These are phyloP conservation scores for Pseudocercospora fijiensis DNA, from an alignment of 2,329 filamentous ascomycete genomes.

Conservation along the genomic window DNA sequence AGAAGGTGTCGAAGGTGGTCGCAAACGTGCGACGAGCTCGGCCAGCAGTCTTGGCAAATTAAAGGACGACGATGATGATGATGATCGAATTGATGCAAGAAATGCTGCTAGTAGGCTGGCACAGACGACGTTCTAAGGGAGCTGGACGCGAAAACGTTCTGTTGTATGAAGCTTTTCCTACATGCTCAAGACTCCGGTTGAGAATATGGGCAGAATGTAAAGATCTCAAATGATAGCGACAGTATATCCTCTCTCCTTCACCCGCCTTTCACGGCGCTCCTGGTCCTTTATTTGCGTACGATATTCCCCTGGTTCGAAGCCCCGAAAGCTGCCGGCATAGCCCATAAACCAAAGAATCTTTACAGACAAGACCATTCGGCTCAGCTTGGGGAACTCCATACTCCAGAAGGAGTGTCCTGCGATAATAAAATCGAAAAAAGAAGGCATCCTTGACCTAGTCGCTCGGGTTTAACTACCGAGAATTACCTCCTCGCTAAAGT, in stretches of 20 bases:
- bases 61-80: slow-evolving; percentile 74
- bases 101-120: slow-evolving; percentile 94
- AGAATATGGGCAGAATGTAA: neutral
- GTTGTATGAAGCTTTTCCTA: neutral
- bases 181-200: neutral
- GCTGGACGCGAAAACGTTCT: neutral
- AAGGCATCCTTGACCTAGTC: too few relatives aligned
- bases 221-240: neutral
- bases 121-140: slow-evolving; percentile 77
- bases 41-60: slow-evolving; percentile 59
- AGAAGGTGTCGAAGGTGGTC: slow-evolving; percentile 47
- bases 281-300: neutral
- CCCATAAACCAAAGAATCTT: too few relatives aligned
- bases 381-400: too few relatives aligned
- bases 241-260: neutral
- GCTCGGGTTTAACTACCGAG: too few relatives aligned
- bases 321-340: too few relatives aligned
- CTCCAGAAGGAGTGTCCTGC: too few relatives aligned
- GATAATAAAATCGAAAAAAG: too few relatives aligned
- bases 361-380: too few relatives aligned
- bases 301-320: too few relatives aligned
- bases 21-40: slow-evolving; percentile 51
- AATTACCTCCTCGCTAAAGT: too few relatives aligned
- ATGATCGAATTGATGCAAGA: slow-evolving; percentile 89
- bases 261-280: neutral